These are phyloP conservation scores for Aphanomyces invadans DNA, from an alignment of 352 stramenopile species.

Conservation along the genomic window DNA sequence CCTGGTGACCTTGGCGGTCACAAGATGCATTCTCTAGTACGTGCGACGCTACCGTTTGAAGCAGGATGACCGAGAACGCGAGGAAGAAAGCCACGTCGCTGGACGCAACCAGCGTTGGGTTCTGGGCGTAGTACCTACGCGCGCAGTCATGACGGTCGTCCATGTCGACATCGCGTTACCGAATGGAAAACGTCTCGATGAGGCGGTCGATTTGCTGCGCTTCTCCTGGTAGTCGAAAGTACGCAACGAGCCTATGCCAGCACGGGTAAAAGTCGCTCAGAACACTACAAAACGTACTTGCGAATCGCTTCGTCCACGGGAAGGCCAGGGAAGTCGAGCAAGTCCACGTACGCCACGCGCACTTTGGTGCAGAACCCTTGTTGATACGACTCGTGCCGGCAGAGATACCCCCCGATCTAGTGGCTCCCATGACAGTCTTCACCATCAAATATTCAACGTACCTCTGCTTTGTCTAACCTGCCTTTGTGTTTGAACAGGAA, in stretches of 20 bases:
- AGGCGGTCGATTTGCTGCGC: constrained; percentile 99
- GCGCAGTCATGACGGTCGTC: too few species aligned
- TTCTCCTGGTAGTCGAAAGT: constrained; percentile 98
- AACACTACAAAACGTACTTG: constrained; percentile 26
- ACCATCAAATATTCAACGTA: too few species aligned
- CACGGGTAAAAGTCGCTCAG: background rate
- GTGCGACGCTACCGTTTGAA: constrained; percentile 39
- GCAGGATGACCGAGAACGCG: constrained; percentile 88
- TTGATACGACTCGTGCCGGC: background rate
- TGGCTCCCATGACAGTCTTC: background rate
- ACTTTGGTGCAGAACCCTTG: background rate
- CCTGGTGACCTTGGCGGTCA: constrained; percentile 26
- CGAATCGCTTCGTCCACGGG: constrained; percentile 96
- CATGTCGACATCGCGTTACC: too few species aligned
- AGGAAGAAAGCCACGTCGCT: constrained; percentile 98
- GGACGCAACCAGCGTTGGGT: constrained; percentile 84
- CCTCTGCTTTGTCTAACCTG: constrained; percentile 3
- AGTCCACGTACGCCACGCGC: background rate
- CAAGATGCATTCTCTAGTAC: background rate
- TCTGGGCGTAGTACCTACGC: constrained; percentile 77
- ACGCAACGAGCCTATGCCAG: constrained; percentile 83
- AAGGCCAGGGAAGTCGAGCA: background rate
- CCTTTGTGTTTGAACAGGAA: constrained; percentile 1
- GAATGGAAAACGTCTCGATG: constrained; percentile 99
- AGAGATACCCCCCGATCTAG: background rate